Percentiles rank a stretch among this genome's conserved stretches.
phyloP scores from a whole-genome alignment of 164 flowering plant genomes.

The Kingdonia uniflora region DNA sequence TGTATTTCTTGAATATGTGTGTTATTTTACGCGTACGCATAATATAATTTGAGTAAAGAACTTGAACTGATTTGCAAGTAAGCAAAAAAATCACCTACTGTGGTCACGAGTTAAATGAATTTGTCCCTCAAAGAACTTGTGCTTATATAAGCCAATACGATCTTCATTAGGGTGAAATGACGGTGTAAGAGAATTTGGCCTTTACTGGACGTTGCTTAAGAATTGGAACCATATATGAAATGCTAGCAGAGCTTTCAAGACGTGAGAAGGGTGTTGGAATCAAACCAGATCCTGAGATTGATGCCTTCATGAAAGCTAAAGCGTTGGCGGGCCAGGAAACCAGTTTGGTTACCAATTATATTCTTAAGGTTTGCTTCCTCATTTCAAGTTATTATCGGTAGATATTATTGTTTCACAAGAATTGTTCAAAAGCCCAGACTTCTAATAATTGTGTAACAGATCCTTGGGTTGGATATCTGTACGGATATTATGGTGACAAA shows the following conservation, averaged over 20 bases:
- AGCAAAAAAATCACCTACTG: slow-evolving; percentile 43
- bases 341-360: slow-evolving; percentile 42
- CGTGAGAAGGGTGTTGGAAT: slow-evolving; percentile 46
- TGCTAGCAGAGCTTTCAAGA: slow-evolving; percentile 39
- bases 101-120: slow-evolving; percentile 46
- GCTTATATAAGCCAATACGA: slow-evolving; percentile 67
- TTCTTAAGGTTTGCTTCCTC: slow-evolving; percentile 37
- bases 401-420: background rate
- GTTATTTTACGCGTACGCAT: too few species aligned
- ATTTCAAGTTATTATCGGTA: background rate
- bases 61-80: slow-evolving; percentile 19
- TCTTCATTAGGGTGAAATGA: slow-evolving; percentile 58
- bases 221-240: slow-evolving; percentile 49
- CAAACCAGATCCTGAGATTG: slow-evolving; percentile 57
- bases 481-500: slow-evolving; percentile 45
- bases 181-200: slow-evolving; percentile 51
- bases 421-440: background rate
- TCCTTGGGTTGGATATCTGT: slow-evolving; percentile 55
- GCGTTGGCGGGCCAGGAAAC: slow-evolving; percentile 46
- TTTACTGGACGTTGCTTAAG: slow-evolving; percentile 61
- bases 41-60: background rate
- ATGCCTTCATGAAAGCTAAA: slow-evolving; percentile 60
- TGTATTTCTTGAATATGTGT: too few species aligned
- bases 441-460: slow-evolving; percentile 16
- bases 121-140: slow-evolving; percentile 53